A percentile compares a stretch with the other conserved stretches of the same genome.
These are phyloP conservation scores for Schizophyllum amplum DNA, from an alignment of 1,284 basidiomycete genomes.

Conservation along the genomic window DNA sequence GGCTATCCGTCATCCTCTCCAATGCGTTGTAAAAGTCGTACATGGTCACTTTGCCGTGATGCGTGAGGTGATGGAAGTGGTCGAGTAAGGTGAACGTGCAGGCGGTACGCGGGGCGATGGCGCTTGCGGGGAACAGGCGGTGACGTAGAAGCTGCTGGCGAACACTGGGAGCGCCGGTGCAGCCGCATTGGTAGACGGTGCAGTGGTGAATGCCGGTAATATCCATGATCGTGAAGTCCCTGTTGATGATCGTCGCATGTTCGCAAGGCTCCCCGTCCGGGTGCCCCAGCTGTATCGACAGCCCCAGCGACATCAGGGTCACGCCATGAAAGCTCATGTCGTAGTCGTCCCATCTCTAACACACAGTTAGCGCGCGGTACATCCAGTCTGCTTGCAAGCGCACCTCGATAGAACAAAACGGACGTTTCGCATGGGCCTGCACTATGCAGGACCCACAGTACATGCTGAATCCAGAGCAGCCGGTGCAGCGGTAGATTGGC, in stretches of 20 bases:
- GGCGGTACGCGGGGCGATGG: constrained; percentile 5
- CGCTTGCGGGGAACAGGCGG: constrained; percentile 9
- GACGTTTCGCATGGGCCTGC: not conserved
- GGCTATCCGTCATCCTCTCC: constrained; percentile 12
- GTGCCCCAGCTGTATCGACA: constrained; percentile 8
- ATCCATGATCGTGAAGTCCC: constrained; percentile 11
- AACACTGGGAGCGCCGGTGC: constrained; percentile 3
- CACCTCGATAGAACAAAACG: not conserved
- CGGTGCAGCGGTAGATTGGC: not conserved
- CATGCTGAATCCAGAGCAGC: not conserved
- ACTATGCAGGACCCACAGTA: not conserved
- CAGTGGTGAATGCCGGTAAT: constrained; percentile 8
- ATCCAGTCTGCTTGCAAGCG: not conserved
- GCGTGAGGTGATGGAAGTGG: constrained; percentile 3
- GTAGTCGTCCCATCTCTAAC: not conserved
- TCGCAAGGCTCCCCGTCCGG: not conserved
- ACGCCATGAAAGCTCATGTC: not conserved
- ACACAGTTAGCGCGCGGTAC: not conserved
- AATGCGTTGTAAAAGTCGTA: constrained; percentile 14
- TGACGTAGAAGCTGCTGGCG: constrained; percentile 10
- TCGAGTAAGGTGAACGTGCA: constrained; percentile 6
- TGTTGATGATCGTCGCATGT: not conserved
- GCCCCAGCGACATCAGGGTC: not conserved
- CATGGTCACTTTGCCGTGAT: constrained; percentile 3
- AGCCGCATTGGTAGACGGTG: constrained; percentile 9